phyloP scores from a whole-genome alignment of 345 rosid genomes.

The Eucalyptus curtisii region DNA sequence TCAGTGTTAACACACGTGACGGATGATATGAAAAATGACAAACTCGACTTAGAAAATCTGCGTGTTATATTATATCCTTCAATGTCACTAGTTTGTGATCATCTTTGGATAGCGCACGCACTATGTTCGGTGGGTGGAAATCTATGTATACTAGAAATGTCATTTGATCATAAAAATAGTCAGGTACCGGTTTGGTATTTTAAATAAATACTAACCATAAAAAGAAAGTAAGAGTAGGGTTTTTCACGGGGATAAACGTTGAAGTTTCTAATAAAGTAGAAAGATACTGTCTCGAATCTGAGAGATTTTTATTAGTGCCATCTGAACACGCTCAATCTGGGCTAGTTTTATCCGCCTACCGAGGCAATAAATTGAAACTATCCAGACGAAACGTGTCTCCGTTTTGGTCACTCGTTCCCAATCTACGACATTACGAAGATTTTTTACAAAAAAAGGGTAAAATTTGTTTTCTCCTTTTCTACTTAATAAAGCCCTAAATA shows the following conservation, averaged over 20 bases:
- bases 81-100: no score
- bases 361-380: background rate
- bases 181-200: no score
- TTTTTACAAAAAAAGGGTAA: background rate
- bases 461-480: background rate
- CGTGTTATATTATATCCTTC: no score
- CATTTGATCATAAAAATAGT: no score
- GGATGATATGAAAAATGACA: no score
- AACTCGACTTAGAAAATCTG: no score
- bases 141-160: no score
- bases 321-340: background rate
- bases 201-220: no score
- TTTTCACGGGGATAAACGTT: no score
- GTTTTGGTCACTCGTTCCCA: background rate
- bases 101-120: no score
- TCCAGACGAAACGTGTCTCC: background rate
- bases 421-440: background rate
- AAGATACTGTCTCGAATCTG: no score
- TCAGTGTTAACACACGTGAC: background rate
- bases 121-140: no score
- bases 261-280: background rate
- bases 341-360: background rate
- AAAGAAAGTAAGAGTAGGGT: background rate
- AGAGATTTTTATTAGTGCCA: background rate
- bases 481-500: background rate